Percentiles rank a stretch among this genome's conserved stretches.
phyloP scores from a whole-genome alignment of 106 monocot genomes.

The Agapanthus africanus region DNA sequence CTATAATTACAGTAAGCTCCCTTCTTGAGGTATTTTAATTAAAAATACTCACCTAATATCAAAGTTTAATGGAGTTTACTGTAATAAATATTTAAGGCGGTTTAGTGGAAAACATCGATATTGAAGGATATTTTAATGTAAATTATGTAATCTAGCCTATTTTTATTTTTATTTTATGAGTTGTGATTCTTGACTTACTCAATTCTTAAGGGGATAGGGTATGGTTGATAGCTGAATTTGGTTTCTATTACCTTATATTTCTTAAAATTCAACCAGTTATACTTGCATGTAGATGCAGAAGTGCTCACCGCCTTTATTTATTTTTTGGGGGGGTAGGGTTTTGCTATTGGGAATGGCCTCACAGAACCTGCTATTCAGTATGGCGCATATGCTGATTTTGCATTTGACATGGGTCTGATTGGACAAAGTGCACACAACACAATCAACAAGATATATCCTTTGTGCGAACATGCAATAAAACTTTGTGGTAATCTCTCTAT shows the following conservation, averaged over 20 bases:
- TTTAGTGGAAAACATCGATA: too few relatives aligned
- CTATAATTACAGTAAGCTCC: too few relatives aligned
- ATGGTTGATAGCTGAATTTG: too few relatives aligned
- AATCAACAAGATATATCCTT: slow-evolving; percentile 36
- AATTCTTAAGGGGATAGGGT: neutral
- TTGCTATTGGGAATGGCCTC: slow-evolving; percentile 53
- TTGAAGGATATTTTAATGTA: too few relatives aligned
- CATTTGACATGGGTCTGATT: slow-evolving; percentile 41
- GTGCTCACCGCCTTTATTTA: neutral
- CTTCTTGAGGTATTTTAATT: too few relatives aligned
- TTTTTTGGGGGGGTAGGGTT: slow-evolving; percentile 41
- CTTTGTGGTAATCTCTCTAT: slow-evolving; percentile 30
- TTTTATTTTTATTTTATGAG: neutral
- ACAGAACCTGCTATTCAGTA: slow-evolving; percentile 49
- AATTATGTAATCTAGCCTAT: too few relatives aligned
- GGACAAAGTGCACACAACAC: slow-evolving; percentile 16
- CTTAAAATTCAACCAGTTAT: neutral
- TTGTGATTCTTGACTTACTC: neutral
- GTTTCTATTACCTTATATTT: neutral
- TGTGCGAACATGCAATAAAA: slow-evolving; percentile 28
- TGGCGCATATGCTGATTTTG: slow-evolving; percentile 49
- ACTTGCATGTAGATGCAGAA: neutral
- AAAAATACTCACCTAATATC: too few relatives aligned
- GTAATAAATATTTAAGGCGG: too few relatives aligned
- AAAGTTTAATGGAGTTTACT: too few relatives aligned